Percentiles rank a stretch among this genome's conserved stretches.
These are phyloP conservation scores for Stevia rebaudiana DNA, from an alignment of 140 eudicot genomes.

Conservation along the genomic window DNA sequence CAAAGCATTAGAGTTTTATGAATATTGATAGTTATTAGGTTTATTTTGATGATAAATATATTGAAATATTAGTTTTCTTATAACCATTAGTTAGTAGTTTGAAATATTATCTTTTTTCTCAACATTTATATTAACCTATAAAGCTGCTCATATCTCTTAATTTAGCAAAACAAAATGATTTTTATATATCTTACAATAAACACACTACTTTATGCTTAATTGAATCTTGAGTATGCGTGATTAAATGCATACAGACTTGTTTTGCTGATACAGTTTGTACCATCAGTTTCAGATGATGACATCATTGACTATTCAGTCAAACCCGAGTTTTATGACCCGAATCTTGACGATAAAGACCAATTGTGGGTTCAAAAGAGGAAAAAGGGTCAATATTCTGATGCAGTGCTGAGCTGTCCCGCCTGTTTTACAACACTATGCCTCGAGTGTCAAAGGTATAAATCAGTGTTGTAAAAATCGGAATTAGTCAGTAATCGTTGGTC, in stretches of 20 bases:
- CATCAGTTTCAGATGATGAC: slow-evolving; percentile 76
- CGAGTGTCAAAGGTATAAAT: slow-evolving; percentile 86
- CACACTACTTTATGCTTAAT: not conserved
- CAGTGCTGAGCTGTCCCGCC: slow-evolving; percentile 96
- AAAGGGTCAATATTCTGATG: slow-evolving; percentile 72
- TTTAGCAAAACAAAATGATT: not conserved
- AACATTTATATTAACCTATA: not conserved
- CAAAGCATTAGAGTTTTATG: not conserved
- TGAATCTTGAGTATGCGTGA: slow-evolving; percentile 6
- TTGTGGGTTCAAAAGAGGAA: slow-evolving; percentile 73
- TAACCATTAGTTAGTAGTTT: not conserved
- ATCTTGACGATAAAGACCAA: slow-evolving; percentile 74
- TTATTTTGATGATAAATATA: not conserved
- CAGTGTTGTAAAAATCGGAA: too few relatives aligned
- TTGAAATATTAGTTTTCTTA: not conserved
- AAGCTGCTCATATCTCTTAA: not conserved
- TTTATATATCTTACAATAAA: not conserved
- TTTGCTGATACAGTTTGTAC: slow-evolving; percentile 7
- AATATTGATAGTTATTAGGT: not conserved
- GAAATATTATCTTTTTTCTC: not conserved
- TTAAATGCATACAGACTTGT: slow-evolving; percentile 1
- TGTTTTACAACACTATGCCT: slow-evolving; percentile 89
- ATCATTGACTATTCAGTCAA: slow-evolving; percentile 62
- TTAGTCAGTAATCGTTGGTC: too few relatives aligned
- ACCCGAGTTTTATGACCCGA: slow-evolving; percentile 87